These are phyloP conservation scores for Chrysosporium queenslandicum DNA, from an alignment of 2,329 filamentous ascomycete genomes.

Conservation along the genomic window DNA sequence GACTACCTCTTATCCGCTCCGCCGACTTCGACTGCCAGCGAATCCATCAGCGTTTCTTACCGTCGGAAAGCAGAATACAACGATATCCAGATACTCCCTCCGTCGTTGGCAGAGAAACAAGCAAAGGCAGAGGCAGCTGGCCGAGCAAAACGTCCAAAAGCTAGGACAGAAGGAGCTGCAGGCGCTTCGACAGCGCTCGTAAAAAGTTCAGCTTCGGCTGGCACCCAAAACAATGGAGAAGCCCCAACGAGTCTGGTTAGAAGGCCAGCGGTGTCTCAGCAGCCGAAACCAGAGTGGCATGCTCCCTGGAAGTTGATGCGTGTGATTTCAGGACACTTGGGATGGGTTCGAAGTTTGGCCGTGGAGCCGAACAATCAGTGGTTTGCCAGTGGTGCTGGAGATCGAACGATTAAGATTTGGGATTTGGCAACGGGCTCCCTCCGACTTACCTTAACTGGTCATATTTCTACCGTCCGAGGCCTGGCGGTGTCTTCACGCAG, in stretches of 20 bases:
- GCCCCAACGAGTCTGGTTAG: conserved; percentile 54
- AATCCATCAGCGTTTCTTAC: conserved; percentile 38
- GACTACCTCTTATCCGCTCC: conserved; percentile 39
- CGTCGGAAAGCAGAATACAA: conserved; percentile 57
- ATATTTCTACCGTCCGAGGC: conserved; percentile 87
- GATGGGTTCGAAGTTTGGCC: conserved; percentile 82
- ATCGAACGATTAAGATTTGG: conserved; percentile 98
- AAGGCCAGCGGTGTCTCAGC: conserved; percentile 51
- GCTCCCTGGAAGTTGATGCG: conserved; percentile 97
- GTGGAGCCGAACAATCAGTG: conserved; percentile 95
- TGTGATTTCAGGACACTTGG: conserved; percentile 90
- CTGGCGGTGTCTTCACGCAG: conserved; percentile 86
- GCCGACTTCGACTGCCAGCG: conserved; percentile 33
- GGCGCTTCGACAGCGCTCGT: conserved; percentile 50
- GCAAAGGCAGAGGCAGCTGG: conserved; percentile 52
- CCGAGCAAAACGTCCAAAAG: conserved; percentile 54
- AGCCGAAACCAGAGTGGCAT: conserved; percentile 85
- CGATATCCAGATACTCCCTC: conserved; percentile 64
- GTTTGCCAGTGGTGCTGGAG: conserved; percentile 92
- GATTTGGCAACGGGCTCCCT: conserved; percentile 82
- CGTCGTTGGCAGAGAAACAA: conserved; percentile 68
- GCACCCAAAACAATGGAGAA: conserved; percentile 28
- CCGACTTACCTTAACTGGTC: conserved; percentile 77
- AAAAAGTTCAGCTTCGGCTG: conserved; percentile 29
- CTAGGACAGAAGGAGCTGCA: conserved; percentile 46